Evolutionary conservation across 2,329 filamentous ascomycete species (phyloP).

Genomic region (Lachnellula suecica): DNA sequence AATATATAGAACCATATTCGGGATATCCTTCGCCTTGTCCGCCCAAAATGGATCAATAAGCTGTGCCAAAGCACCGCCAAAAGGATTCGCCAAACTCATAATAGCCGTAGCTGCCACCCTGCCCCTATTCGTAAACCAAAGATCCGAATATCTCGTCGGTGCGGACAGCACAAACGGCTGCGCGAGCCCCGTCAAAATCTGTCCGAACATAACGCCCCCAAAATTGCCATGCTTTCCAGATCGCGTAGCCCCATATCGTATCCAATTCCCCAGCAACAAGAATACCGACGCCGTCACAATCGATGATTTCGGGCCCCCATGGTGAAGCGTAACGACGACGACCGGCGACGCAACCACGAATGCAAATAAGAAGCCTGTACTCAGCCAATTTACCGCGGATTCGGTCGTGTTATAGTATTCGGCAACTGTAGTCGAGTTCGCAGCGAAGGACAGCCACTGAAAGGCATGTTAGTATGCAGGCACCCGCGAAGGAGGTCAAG

Average conservation of each 20-base stretch:
- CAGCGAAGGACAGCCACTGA: constrained; percentile 92
- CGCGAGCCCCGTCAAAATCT: constrained; percentile 83
- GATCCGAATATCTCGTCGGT: constrained; percentile 85
- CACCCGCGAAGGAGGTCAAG: too few relatives aligned
- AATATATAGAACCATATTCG: constrained; percentile 81
- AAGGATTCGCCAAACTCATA: constrained; percentile 81
- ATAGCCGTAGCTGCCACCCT: constrained; percentile 86
- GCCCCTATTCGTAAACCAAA: constrained; percentile 88
- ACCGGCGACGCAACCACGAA: constrained; percentile 73
- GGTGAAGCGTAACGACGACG: constrained; percentile 76
- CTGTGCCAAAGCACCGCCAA: constrained; percentile 87
- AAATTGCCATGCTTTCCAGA: constrained; percentile 59
- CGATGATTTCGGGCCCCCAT: constrained; percentile 71
- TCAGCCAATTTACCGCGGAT: constrained; percentile 87
- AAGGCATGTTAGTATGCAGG: background rate
- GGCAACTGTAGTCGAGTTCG: constrained; percentile 73
- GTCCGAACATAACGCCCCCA: constrained; percentile 81
- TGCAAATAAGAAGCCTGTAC: constrained; percentile 81
- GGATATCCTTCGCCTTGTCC: constrained; percentile 60
- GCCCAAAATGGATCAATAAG: constrained; percentile 79
- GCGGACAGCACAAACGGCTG: constrained; percentile 92
- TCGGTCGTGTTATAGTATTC: constrained; percentile 74
- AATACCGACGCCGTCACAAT: constrained; percentile 73
- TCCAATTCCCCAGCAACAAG: constrained; percentile 83
- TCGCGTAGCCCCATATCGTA: constrained; percentile 73